A percentile compares a stretch with the other conserved stretches of the same genome.
These are phyloP conservation scores for Solanum ahanhuiri DNA, from an alignment of 257 asterid species.

Conservation along the genomic window DNA sequence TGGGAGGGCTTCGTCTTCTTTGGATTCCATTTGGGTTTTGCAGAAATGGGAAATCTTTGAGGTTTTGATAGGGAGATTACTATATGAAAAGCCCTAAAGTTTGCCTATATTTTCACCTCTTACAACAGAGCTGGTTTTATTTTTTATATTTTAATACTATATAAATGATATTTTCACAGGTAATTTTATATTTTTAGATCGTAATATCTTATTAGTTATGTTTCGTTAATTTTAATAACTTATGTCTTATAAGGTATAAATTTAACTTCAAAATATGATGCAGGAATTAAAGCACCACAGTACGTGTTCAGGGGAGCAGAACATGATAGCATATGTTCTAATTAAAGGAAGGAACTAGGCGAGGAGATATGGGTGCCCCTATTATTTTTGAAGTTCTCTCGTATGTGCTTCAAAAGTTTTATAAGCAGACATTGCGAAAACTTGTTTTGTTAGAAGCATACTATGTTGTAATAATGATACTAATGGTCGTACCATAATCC, in stretches of 20 bases:
- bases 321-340: no score
- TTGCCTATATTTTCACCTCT: background rate
- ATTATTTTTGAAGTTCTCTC: background rate
- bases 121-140: background rate
- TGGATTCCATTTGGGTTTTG: background rate
- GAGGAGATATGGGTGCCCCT: background rate
- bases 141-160: no score
- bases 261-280: no score
- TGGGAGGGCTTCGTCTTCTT: background rate
- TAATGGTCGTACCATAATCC: background rate
- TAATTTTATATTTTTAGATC: no score
- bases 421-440: rapidly evolving
- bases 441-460: no score
- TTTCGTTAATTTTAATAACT: no score
- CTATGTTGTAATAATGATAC: background rate
- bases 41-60: background rate
- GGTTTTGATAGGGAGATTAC: background rate
- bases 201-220: no score
- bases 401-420: background rate
- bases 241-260: background rate
- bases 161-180: background rate
- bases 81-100: background rate
- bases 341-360: background rate
- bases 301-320: no score
- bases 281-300: background rate